phyloP scores from a whole-genome alignment of 352 stramenopile genomes.

The Phytopythium vexans region DNA sequence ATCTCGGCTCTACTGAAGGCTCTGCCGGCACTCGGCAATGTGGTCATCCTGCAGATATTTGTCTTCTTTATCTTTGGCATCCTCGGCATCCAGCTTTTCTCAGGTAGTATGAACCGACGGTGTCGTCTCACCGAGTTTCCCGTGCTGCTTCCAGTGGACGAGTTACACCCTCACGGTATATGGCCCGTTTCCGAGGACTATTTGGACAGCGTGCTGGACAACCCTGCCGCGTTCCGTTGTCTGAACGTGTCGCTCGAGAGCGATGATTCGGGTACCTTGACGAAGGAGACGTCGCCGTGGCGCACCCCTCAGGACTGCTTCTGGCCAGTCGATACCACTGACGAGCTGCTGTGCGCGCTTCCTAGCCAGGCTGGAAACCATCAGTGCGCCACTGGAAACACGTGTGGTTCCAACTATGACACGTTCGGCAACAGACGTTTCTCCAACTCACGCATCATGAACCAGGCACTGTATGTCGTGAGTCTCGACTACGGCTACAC shows the following conservation, averaged over 20 bases:
- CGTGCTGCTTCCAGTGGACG: slow-evolving; percentile 43
- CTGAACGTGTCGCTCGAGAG: slow-evolving; percentile 42
- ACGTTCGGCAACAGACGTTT: slow-evolving; percentile 70
- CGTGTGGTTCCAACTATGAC: slow-evolving; percentile 72
- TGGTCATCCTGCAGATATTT: slow-evolving; percentile 89
- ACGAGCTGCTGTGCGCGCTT: slow-evolving; percentile 71
- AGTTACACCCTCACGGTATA: slow-evolving; percentile 16
- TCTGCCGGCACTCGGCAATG: slow-evolving; percentile 82
- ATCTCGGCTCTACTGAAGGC: slow-evolving; percentile 85
- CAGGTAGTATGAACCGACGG: slow-evolving; percentile 71
- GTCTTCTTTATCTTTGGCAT: slow-evolving; percentile 92
- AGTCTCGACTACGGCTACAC: slow-evolving; percentile 89
- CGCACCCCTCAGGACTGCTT: slow-evolving; percentile 78
- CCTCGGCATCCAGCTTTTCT: slow-evolving; percentile 87
- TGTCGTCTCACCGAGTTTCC: slow-evolving; percentile 81
- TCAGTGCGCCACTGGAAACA: slow-evolving; percentile 28
- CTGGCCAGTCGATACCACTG: slow-evolving; percentile 87
- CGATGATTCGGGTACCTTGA: slow-evolving; percentile 38
- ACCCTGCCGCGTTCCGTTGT: slow-evolving; percentile 37
- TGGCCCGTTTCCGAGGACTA: slow-evolving; percentile 61
- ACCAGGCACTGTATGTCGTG: slow-evolving; percentile 48
- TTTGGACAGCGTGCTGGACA: slow-evolving; percentile 30
- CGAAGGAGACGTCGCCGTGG: slow-evolving; percentile 75
- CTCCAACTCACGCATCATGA: slow-evolving; percentile 32
- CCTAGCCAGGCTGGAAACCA: slow-evolving; percentile 45